These are phyloP conservation scores for slime mould (Dictyostelium discoideum) DNA, from an alignment of 78 protist genomes.

Conservation along the genomic window DNA sequence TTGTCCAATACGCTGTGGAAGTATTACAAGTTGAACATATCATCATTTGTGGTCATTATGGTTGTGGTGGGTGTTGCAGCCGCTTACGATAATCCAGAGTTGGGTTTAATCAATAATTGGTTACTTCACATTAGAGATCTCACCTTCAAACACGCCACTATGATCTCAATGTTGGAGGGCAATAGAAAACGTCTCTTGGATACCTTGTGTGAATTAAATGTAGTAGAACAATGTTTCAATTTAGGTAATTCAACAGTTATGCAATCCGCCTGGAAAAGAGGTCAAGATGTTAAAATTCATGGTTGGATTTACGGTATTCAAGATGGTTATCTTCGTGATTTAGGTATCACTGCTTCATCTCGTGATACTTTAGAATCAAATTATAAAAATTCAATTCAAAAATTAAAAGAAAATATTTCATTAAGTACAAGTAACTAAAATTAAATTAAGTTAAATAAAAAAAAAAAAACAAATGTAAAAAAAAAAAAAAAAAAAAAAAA, in stretches of 20 bases:
- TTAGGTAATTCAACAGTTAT: conserved; percentile 84
- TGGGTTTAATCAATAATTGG: conserved; percentile 94
- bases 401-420: conserved; percentile 40
- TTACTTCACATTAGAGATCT: conserved; percentile 86
- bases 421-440: background rate
- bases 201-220: conserved; percentile 90
- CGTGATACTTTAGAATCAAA: conserved; percentile 31
- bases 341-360: conserved; percentile 35
- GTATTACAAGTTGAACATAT: conserved; percentile 92
- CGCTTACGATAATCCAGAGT: conserved; percentile 24
- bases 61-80: conserved; percentile 92
- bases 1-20: conserved; percentile 92
- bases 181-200: conserved; percentile 22
- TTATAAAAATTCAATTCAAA: conserved; percentile 14
- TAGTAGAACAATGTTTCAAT: conserved; percentile 88
- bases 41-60: conserved; percentile 95
- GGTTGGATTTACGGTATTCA: conserved; percentile 84
- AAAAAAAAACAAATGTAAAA: background rate
- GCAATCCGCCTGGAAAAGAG: conserved; percentile 80
- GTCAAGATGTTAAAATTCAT: conserved; percentile 75
- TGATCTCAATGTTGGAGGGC: conserved; percentile 52
- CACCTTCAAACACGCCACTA: conserved; percentile 11
- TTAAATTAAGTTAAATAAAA: background rate
- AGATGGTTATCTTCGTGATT: conserved; percentile 84
- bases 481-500: background rate